Conservation (phyloP, 257 asterid species). For the Solanum peruvianum region DNA sequence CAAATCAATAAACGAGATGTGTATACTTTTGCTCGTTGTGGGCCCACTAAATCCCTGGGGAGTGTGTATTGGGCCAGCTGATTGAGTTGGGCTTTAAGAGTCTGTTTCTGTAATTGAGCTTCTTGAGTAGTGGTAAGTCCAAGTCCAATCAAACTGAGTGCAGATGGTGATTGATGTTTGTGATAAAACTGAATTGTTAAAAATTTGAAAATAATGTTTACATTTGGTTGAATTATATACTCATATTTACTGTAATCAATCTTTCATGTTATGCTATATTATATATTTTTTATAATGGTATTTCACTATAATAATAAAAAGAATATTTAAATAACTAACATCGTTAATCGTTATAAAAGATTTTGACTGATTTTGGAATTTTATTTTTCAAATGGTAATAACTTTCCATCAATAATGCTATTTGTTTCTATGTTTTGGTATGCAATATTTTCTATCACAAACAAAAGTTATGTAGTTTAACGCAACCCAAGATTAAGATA, state of each 20-base stretch:
- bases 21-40: neutral
- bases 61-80: neutral
- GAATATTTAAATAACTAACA: too few relatives aligned
- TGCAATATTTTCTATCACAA: neutral
- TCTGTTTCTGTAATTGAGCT: neutral
- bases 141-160: neutral
- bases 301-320: too few relatives aligned
- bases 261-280: too few relatives aligned
- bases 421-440: neutral
- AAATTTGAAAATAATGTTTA: neutral
- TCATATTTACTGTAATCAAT: too few relatives aligned
- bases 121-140: neutral
- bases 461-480: neutral
- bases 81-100: neutral
- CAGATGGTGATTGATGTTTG: neutral
- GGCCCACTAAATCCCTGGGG: neutral
- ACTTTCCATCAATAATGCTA: neutral
- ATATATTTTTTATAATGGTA: too few relatives aligned
- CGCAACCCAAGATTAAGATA: neutral
- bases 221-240: neutral
- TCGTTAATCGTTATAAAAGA: too few relatives aligned
- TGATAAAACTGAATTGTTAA: neutral
- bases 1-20: neutral
- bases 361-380: neutral
- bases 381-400: neutral